Conservation (phyloP, 805 yeast genomes). For the Sungouiozyma intestinalis region DNA sequence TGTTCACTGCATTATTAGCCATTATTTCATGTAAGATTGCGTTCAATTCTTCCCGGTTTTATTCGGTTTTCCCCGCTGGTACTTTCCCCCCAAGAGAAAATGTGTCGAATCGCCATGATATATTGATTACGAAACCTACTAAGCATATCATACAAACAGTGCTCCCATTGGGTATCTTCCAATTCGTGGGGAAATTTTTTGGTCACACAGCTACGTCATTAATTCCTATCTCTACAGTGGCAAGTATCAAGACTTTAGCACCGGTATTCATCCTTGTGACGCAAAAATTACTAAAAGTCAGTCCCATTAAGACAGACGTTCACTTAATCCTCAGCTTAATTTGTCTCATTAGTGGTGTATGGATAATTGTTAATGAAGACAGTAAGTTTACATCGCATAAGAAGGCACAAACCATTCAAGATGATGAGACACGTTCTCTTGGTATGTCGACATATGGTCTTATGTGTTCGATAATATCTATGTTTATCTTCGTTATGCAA, state of each 20-base stretch:
- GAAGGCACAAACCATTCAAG: neutral
- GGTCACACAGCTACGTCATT: conserved; percentile 54
- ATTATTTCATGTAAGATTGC: conserved; percentile 30
- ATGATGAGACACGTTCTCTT: conserved; percentile 1
- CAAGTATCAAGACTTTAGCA: conserved; percentile 58
- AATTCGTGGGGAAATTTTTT: conserved; percentile 53
- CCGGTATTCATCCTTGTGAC: conserved; percentile 51
- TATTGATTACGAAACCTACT: conserved; percentile 24
- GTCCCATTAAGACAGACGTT: conserved; percentile 9
- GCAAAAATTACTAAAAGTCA: conserved; percentile 33
- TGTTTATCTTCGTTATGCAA: conserved; percentile 72
- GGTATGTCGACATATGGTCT: conserved; percentile 39
- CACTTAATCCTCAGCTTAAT: conserved; percentile 16
- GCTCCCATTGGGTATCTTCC: conserved; percentile 56
- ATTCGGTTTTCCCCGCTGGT: conserved; percentile 40
- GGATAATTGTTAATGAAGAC: conserved; percentile 23
- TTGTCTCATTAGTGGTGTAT: conserved; percentile 22
- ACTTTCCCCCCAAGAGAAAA: conserved; percentile 36
- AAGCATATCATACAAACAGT: conserved; percentile 38
- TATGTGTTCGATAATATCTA: conserved; percentile 54
- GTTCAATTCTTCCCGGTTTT: conserved; percentile 24
- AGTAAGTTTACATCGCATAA: conserved; percentile 1
- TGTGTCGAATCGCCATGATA: conserved; percentile 1
- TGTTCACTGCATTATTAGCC: conserved; percentile 39
- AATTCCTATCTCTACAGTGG: conserved; percentile 59